Conservation (phyloP, 805 yeast species). For the Metschnikowia borealis region DNA sequence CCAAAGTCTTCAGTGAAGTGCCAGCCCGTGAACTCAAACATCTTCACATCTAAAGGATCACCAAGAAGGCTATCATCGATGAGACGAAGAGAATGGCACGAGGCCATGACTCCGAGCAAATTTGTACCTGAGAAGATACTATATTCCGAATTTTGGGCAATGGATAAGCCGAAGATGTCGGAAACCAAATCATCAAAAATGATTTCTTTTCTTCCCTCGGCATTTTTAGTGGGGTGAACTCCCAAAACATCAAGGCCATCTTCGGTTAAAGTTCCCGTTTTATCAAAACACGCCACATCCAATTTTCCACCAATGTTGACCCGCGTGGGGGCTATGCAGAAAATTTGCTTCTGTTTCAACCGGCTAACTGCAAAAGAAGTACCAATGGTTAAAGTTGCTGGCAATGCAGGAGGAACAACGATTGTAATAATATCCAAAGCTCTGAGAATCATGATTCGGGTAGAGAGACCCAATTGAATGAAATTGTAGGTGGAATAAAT, state of each 20-base stretch:
- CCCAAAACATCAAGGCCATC: slow-evolving; percentile 90
- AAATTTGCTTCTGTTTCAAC: slow-evolving; percentile 60
- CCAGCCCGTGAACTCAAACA: slow-evolving; percentile 90
- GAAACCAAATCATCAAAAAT: slow-evolving; percentile 29
- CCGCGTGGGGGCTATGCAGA: slow-evolving; percentile 90
- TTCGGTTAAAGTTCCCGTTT: slow-evolving; percentile 96
- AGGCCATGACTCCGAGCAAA: slow-evolving; percentile 48
- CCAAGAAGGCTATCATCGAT: slow-evolving; percentile 83
- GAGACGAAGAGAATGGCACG: slow-evolving; percentile 82
- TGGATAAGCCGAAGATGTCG: slow-evolving; percentile 9
- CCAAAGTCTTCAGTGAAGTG: slow-evolving; percentile 62
- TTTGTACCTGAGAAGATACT: neutral
- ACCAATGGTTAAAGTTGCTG: slow-evolving; percentile 96
- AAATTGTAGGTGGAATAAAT: slow-evolving; percentile 79
- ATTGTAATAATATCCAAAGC: slow-evolving; percentile 93
- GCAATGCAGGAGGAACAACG: slow-evolving; percentile 97
- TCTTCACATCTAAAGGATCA: slow-evolving; percentile 88
- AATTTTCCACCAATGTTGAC: slow-evolving; percentile 95
- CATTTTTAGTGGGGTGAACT: slow-evolving; percentile 41
- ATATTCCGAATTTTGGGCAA: slow-evolving; percentile 1
- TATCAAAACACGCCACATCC: slow-evolving; percentile 89
- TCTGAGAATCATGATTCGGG: slow-evolving; percentile 68
- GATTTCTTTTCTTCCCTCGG: slow-evolving; percentile 37
- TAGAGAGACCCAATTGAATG: slow-evolving; percentile 67
- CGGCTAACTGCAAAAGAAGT: slow-evolving; percentile 87